Evolutionary conservation across 2,329 filamentous ascomycete species (phyloP).

Genomic region (Beauveria bassiana): DNA sequence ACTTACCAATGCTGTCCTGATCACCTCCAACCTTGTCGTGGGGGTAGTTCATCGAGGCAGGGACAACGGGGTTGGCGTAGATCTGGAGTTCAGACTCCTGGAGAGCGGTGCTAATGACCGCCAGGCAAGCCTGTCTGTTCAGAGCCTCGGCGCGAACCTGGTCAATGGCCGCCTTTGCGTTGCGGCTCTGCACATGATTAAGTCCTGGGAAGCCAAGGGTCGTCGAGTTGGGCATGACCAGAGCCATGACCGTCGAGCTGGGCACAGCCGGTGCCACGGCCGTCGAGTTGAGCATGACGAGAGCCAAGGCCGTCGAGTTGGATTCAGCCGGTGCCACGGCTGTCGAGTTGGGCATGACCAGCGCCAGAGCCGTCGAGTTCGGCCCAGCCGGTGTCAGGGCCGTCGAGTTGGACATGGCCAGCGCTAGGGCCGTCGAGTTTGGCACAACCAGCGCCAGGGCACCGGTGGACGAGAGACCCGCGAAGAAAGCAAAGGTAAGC

Average conservation of each 20-base stretch:
- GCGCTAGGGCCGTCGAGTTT: background rate
- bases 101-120: slow-evolving; percentile 6
- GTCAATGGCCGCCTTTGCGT: slow-evolving; percentile 2
- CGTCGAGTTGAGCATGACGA: background rate
- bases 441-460: background rate
- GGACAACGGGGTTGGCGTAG: slow-evolving; percentile 4
- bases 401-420: background rate
- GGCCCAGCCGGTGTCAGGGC: background rate
- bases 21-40: slow-evolving; percentile 8
- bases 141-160: background rate
- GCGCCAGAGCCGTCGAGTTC: background rate
- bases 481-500: background rate
- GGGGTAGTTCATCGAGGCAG: slow-evolving; percentile 2
- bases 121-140: slow-evolving; percentile 1
- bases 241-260: background rate
- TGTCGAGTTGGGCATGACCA: too few species aligned
- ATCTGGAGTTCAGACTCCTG: slow-evolving; percentile 5
- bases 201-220: background rate
- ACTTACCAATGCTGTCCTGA: slow-evolving; percentile 8
- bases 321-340: background rate
- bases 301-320: background rate
- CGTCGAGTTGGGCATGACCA: background rate
- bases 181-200: slow-evolving; percentile 2
- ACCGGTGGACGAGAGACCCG: slow-evolving; percentile 2
- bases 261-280: background rate